A percentile compares a stretch with the other conserved stretches of the same genome.
These are phyloP conservation scores for Alternaria dauci DNA, from an alignment of 2,329 filamentous ascomycete genomes.

Conservation along the genomic window DNA sequence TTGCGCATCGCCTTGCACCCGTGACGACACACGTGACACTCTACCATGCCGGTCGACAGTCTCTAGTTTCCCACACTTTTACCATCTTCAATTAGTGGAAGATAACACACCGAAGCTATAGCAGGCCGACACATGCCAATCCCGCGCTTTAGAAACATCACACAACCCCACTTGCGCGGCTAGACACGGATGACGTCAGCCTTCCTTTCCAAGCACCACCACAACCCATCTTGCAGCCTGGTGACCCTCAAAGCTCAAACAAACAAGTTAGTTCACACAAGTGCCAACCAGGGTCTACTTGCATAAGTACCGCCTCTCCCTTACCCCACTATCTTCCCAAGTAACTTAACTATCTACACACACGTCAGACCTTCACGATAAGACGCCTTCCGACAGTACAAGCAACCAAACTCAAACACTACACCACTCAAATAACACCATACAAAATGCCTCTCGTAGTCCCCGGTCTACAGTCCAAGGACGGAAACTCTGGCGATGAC, in stretches of 20 bases:
- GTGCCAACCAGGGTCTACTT: conserved; percentile 16
- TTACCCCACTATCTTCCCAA: not conserved
- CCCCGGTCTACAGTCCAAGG: conserved; percentile 55
- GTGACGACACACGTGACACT: no score
- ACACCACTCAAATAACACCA: not conserved
- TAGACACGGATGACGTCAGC: conserved; percentile 35
- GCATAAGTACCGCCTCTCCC: conserved; percentile 21
- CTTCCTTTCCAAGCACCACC: conserved; percentile 10
- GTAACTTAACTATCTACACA: not conserved
- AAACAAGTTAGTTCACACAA: conserved; percentile 25
- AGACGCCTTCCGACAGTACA: not conserved
- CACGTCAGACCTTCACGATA: not conserved
- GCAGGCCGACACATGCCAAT: not conserved
- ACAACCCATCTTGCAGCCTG: conserved; percentile 25
- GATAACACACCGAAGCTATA: not conserved
- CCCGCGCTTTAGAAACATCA: conserved; percentile 1
- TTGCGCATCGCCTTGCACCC: no score
- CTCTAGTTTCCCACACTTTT: not conserved
- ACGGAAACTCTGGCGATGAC: conserved; percentile 45
- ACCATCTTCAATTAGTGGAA: not conserved
- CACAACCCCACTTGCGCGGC: conserved; percentile 18
- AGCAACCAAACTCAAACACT: not conserved
- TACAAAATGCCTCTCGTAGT: conserved; percentile 61
- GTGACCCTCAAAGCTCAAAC: conserved; percentile 16
- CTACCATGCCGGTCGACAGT: no score